Conservation (phyloP, 73 alveolate genomes). For the Halteria grandinella region DNA sequence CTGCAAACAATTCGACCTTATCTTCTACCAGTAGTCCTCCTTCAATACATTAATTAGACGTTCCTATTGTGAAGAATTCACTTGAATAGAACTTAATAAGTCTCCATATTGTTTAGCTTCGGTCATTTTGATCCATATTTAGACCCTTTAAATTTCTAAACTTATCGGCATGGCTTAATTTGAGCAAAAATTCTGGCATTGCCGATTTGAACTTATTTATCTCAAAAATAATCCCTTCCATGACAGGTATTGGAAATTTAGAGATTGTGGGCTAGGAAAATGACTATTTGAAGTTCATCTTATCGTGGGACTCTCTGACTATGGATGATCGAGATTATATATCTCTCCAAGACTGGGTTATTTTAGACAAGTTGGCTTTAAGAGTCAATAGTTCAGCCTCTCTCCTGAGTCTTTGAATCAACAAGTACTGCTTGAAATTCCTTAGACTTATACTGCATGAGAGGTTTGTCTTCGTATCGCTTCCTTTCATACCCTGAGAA, state of each 20-base stretch:
- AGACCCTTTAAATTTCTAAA: not conserved
- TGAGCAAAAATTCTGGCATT: not conserved
- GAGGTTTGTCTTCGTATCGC: no score
- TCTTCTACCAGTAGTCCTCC: conserved; percentile 1
- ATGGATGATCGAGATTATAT: not conserved
- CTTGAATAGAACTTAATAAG: not conserved
- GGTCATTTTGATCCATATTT: not conserved
- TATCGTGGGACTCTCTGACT: not conserved
- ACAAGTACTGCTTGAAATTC: conserved; percentile 25
- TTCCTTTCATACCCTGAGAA: no score
- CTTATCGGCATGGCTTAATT: not conserved
- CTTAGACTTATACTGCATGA: not conserved
- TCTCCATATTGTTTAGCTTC: no score
- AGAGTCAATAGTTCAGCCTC: conserved; percentile 9
- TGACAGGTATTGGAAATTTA: not conserved
- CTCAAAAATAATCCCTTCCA: no score
- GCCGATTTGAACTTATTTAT: not conserved
- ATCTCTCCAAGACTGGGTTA: conserved; percentile 3
- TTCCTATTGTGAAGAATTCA: conserved; percentile 2
- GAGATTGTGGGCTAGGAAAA: not conserved
- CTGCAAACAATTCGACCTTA: conserved; percentile 3
- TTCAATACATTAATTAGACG: not conserved
- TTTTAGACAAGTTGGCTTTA: not conserved
- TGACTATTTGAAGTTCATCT: conserved; percentile 1
- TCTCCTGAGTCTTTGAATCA: conserved; percentile 30